phyloP scores from a whole-genome alignment of 139 green algal genomes.

The Tetradesmus obliquus region DNA sequence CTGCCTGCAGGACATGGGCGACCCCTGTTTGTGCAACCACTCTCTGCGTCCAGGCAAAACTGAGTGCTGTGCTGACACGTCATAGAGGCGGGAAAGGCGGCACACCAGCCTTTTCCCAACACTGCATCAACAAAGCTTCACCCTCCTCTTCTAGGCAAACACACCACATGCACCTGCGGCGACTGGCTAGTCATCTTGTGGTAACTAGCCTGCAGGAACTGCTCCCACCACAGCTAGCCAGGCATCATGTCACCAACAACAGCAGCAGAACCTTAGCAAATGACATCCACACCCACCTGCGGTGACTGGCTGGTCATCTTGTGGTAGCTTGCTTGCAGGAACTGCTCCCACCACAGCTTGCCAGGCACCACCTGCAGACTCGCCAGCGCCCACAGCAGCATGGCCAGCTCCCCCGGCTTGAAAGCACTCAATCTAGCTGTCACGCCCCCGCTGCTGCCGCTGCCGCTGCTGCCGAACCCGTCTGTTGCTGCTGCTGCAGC shows the following conservation, averaged over 20 bases:
- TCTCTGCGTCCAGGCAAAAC: too few relatives aligned
- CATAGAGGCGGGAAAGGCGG: too few relatives aligned
- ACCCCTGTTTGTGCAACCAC: too few relatives aligned
- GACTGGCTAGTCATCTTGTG: constrained; percentile 44
- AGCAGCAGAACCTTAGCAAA: neutral
- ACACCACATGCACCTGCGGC: constrained; percentile 22
- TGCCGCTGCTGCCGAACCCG: constrained; percentile 17
- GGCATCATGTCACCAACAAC: neutral
- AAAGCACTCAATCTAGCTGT: constrained; percentile 54
- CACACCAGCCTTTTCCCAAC: too few relatives aligned
- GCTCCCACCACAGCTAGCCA: constrained; percentile 51
- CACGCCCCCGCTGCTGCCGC: constrained; percentile 3
- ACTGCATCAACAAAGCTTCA: too few relatives aligned
- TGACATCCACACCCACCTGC: constrained; percentile 31
- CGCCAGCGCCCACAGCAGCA: constrained; percentile 58
- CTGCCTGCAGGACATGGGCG: too few relatives aligned
- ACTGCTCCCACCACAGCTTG: constrained; percentile 57
- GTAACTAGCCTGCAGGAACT: constrained; percentile 61
- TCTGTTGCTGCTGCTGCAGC: constrained; percentile 7
- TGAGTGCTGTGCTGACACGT: too few relatives aligned
- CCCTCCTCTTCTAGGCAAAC: too few relatives aligned
- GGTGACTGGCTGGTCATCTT: constrained; percentile 40
- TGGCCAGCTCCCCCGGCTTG: constrained; percentile 56
- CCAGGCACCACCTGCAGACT: constrained; percentile 26
- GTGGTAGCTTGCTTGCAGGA: constrained; percentile 59